A percentile compares a stretch with the other conserved stretches of the same genome.
These are phyloP conservation scores for Phaeotremella fagi DNA, from an alignment of 768 basidiomycete species.

Conservation along the genomic window DNA sequence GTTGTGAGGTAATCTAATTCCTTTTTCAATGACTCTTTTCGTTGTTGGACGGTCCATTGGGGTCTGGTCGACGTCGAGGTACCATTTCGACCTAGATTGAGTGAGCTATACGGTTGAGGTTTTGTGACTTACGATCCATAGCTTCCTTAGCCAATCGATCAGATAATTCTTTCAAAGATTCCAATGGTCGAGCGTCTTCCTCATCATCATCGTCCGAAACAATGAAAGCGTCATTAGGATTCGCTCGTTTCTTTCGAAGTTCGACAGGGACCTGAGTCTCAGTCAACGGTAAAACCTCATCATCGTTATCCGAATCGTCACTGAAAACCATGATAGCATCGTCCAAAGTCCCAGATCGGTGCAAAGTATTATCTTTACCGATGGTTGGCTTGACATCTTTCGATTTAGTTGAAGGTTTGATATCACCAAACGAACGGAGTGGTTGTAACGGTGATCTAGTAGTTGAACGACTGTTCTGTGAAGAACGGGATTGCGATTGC, in stretches of 20 bases:
- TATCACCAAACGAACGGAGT: not conserved
- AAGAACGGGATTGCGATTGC: not conserved
- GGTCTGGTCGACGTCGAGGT: not conserved
- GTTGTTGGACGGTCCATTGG: not conserved
- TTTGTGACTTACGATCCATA: not conserved
- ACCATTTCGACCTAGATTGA: not conserved
- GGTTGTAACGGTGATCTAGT: too few species aligned
- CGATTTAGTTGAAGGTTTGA: not conserved
- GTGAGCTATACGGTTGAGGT: too few species aligned
- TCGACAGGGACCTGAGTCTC: constrained; percentile 19
- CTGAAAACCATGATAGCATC: constrained; percentile 1
- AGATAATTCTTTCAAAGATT: not conserved
- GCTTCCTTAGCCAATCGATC: not conserved
- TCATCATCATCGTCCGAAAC: constrained; percentile 22
- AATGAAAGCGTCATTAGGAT: constrained; percentile 14
- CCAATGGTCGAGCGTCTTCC: not conserved
- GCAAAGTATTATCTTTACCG: not conserved
- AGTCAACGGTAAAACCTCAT: constrained; percentile 12
- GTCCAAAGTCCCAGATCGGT: not conserved
- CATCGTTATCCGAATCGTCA: constrained; percentile 16
- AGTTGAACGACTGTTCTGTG: too few species aligned
- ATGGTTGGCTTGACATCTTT: not conserved
- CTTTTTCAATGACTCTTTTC: not conserved
- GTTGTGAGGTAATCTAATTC: not conserved
- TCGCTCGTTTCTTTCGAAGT: constrained; percentile 19